Base-by-base conservation (phyloP, 208 protist species). In the Wallacemonas rigidus region DNA sequence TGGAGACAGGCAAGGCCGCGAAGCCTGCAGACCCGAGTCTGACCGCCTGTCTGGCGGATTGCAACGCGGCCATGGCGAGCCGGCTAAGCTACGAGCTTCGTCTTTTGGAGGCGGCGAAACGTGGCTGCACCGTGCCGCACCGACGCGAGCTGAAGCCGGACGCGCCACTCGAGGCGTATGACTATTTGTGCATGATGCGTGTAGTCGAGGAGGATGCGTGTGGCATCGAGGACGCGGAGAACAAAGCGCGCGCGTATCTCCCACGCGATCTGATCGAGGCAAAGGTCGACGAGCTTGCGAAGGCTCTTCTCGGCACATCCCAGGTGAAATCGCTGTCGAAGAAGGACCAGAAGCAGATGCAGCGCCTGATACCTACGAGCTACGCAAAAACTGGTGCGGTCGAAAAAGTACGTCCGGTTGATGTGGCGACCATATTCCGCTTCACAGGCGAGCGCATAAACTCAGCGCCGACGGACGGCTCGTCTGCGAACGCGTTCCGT, bases 161-260 rank as follows among this genome's bases (percentile, higher is more conserved):
- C n/a, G 72, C 84, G 14, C 74, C 85, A 51, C 80, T 97, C 26
- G 87, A 94, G 55, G 55, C 85, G 9, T 86, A 91, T 64, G 92
- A 97, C 71, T 83, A 83, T 60, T 69, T 92, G n/a, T 95, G 87
- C 76, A 94, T 97, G 90, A 97, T 97, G 92, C 87, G 92, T 17
- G 60, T 93, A 1, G 90, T 91, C 12, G 92, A 95, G 65, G 92
- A 95, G 69, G 86, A 94, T 72, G 45, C 63, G 38, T 72, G 76
- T 64, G 83, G 76, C 17, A 67, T 92, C 48, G 67, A 60, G 43
- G 90, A 97, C 60, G 90, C 85, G 4, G 89, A 97, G 73, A 93
- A 89, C 82, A 78, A 89, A 67, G 86, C 88, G 2, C 85, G 86
- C 7, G 74, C 92, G 2, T 97, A 83, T 60, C 83, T 97, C 55